A percentile compares a stretch with the other conserved stretches of the same genome.
Conservation (phyloP, 441 rosid genomes). For the Daphne laureola region DNA sequence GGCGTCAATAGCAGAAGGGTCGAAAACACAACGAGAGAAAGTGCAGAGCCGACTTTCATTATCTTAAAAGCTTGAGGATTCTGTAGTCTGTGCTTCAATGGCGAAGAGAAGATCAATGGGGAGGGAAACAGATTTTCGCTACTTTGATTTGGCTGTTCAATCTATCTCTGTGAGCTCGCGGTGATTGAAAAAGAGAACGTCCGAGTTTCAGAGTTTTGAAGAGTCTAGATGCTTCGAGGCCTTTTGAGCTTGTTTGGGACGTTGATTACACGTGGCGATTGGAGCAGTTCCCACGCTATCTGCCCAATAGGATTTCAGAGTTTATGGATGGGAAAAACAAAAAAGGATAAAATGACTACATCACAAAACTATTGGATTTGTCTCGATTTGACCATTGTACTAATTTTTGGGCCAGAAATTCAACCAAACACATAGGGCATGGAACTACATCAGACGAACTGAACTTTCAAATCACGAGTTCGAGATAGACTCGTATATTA, state of each 20-base stretch:
- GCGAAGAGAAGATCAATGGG: background rate
- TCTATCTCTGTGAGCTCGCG: slow-evolving; percentile 23
- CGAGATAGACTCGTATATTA: no score
- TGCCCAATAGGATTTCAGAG: slow-evolving; percentile 57
- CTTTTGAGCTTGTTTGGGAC: slow-evolving; percentile 4
- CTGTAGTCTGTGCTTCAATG: no score
- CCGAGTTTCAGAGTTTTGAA: no score
- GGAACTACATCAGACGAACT: no score
- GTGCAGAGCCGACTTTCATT: slow-evolving; percentile 24
- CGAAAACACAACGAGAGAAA: slow-evolving; percentile 25
- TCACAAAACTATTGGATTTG: no score
- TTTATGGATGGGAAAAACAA: background rate
- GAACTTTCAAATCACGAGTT: no score
- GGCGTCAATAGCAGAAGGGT: slow-evolving; percentile 23
- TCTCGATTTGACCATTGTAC: no score
- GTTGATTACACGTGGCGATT: slow-evolving; percentile 45
- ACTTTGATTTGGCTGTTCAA: background rate
- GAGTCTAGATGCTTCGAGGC: slow-evolving; percentile 35
- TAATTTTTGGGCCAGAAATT: no score
- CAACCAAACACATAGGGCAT: no score
- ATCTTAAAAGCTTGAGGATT: slow-evolving; percentile 10
- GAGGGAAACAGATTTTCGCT: background rate
- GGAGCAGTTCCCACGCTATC: slow-evolving; percentile 36
- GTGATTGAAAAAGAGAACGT: slow-evolving; percentile 20
- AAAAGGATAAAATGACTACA: no score